A percentile compares a stretch with the other conserved stretches of the same genome.
phyloP scores from a whole-genome alignment of 2,329 filamentous ascomycete species.

The Orbilia brochopaga region DNA sequence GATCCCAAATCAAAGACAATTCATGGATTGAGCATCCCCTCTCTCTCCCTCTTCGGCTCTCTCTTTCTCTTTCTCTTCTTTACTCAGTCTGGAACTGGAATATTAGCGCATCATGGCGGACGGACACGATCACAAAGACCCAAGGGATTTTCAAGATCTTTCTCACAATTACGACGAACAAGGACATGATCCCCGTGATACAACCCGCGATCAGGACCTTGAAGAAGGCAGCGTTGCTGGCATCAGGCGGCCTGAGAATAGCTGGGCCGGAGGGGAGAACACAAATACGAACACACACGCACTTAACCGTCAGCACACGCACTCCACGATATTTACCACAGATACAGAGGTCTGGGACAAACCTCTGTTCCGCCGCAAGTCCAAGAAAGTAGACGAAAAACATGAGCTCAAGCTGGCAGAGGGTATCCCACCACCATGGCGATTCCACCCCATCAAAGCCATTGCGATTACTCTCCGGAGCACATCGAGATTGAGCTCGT shows the following conservation, averaged over 20 bases:
- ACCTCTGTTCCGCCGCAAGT: background rate
- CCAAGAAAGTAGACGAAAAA: constrained; percentile 1
- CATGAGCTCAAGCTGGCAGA: background rate
- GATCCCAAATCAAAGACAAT: background rate
- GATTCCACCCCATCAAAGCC: constrained; percentile 36
- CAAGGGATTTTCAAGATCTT: background rate
- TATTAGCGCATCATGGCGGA: background rate
- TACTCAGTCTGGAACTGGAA: constrained; percentile 7
- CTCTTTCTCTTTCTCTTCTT: background rate
- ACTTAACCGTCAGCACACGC: background rate
- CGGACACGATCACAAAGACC: background rate
- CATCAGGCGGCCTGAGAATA: background rate
- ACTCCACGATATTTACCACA: background rate
- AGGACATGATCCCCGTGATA: background rate
- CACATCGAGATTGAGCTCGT: constrained; percentile 35
- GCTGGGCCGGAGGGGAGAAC: background rate
- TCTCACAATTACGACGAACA: background rate
- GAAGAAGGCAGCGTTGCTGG: background rate
- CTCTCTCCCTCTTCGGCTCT: background rate
- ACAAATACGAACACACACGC: background rate
- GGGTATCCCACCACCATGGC: background rate
- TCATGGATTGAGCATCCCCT: background rate
- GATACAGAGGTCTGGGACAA: background rate
- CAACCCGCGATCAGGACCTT: background rate
- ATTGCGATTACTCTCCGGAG: constrained; percentile 24